A percentile compares a stretch with the other conserved stretches of the same genome.
These are phyloP conservation scores for Kalmanozyma brasiliensis DNA, from an alignment of 1,284 basidiomycete genomes.

Conservation along the genomic window DNA sequence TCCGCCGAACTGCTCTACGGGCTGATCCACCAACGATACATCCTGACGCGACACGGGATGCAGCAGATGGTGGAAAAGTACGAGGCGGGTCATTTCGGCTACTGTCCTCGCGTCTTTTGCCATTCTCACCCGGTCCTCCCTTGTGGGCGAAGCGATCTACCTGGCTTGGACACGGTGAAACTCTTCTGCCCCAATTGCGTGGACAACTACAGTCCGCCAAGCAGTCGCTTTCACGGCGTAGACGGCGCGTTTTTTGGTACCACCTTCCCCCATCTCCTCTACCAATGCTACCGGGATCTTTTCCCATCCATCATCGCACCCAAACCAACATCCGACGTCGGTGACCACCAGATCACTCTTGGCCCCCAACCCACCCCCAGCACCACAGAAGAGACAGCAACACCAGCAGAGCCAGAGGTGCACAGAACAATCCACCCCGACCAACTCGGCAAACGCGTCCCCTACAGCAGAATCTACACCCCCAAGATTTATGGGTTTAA, in stretches of 20 bases:
- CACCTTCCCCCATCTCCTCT: constrained; percentile 96
- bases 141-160: constrained; percentile 93
- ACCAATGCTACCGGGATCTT: constrained; percentile 85
- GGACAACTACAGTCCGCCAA: constrained; percentile 94
- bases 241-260: constrained; percentile 99
- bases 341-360: background rate
- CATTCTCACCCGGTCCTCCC: constrained; percentile 89
- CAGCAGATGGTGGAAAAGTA: constrained; percentile 99
- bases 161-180: constrained; percentile 98
- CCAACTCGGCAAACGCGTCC: constrained; percentile 53
- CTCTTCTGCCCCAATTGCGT: constrained; percentile 98
- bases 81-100: constrained; percentile 89
- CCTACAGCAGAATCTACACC: constrained; percentile 76
- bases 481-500: constrained; percentile 88
- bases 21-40: constrained; percentile 95
- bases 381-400: background rate
- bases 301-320: constrained; percentile 63
- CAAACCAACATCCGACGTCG: constrained; percentile 13
- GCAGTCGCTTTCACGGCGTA: constrained; percentile 92
- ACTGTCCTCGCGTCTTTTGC: constrained; percentile 95
- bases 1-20: constrained; percentile 98
- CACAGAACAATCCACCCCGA: constrained; percentile 44
- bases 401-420: no score
- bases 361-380: background rate
- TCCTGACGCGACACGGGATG: constrained; percentile 90